Conservation (phyloP, 805 yeast species). For the Myxozyma neotropica region DNA sequence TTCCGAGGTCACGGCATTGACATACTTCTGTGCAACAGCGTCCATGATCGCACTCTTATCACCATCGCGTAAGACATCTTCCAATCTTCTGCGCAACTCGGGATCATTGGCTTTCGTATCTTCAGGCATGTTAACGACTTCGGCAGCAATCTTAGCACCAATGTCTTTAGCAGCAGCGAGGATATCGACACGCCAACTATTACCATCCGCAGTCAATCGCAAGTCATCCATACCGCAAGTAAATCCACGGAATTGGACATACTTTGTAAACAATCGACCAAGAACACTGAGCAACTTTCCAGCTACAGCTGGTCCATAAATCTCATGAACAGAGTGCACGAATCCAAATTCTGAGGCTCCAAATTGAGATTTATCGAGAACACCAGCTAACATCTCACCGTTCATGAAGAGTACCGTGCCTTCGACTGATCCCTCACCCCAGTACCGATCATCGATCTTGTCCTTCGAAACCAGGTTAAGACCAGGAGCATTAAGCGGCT, state of each 20-base stretch:
- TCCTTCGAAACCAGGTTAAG: conserved; percentile 79
- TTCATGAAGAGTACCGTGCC: conserved; percentile 81
- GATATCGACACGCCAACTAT: conserved; percentile 82
- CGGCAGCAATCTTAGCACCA: conserved; percentile 91
- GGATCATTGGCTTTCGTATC: conserved; percentile 56
- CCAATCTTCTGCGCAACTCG: conserved; percentile 83
- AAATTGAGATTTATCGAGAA: conserved; percentile 95
- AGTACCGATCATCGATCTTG: conserved; percentile 90
- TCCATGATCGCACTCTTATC: conserved; percentile 89
- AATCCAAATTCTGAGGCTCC: conserved; percentile 98
- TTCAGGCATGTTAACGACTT: conserved; percentile 80
- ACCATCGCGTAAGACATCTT: conserved; percentile 93
- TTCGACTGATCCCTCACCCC: conserved; percentile 86
- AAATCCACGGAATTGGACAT: conserved; percentile 87
- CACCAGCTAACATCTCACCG: conserved; percentile 90
- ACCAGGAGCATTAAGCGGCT: conserved; percentile 88
- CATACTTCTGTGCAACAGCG: conserved; percentile 93
- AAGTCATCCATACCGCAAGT: conserved; percentile 99
- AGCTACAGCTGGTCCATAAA: conserved; percentile 88
- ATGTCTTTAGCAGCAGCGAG: conserved; percentile 73
- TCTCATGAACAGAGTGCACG: conserved; percentile 94
- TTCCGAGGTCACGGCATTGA: conserved; percentile 87
- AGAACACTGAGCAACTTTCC: conserved; percentile 89
- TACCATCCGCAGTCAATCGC: conserved; percentile 86
- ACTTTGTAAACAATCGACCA: conserved; percentile 93